Evolutionary conservation across 176 grass and related monocot species (phyloP).

Genomic region (Aegilops umbellulata): DNA sequence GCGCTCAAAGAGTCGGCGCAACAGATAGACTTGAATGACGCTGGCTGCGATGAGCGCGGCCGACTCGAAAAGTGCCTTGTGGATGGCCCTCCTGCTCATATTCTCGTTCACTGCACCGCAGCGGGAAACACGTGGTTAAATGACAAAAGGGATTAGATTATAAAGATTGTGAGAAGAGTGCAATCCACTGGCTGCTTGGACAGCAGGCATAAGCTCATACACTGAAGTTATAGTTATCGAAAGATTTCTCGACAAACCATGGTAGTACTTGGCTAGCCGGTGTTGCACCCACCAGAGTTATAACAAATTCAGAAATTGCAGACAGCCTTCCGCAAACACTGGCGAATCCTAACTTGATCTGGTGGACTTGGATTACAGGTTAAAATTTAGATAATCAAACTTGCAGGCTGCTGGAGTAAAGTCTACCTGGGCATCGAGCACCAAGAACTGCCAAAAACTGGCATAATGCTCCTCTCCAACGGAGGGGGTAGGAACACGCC

Average conservation of each 20-base stretch:
- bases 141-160: not conserved
- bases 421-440: not conserved
- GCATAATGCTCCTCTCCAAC: not conserved
- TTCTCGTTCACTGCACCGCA: conserved; percentile 74
- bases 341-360: not conserved
- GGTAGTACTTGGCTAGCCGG: not conserved
- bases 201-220: not conserved
- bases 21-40: conserved; percentile 77
- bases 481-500: not conserved
- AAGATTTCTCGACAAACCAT: not conserved
- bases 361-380: not conserved
- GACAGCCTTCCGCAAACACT: not conserved
- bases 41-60: conserved; percentile 63
- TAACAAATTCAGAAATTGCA: not conserved
- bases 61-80: conserved; percentile 84
- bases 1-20: conserved; percentile 90
- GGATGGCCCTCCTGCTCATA: conserved; percentile 85
- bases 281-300: not conserved
- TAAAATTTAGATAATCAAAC: not conserved
- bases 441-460: not conserved
- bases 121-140: not conserved
- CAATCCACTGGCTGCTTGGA: not conserved
- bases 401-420: not conserved
- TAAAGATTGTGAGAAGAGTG: not conserved
- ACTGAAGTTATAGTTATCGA: not conserved